Conservation (phyloP, 164 flowering plant species). For the Aristolochia californica region DNA sequence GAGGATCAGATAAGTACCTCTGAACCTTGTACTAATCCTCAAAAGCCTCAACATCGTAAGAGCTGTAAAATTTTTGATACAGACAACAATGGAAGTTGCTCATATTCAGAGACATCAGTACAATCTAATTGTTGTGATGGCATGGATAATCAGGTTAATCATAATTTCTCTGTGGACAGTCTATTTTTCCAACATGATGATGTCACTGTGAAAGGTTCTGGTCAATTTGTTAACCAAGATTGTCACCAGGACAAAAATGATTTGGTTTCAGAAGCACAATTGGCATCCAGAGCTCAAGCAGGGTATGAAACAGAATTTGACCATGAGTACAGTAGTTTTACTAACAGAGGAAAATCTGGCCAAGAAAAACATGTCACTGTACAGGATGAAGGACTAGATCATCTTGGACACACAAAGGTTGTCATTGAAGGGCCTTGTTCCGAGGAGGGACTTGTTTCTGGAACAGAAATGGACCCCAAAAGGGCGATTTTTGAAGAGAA, state of each 20-base stretch:
- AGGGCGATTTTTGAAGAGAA: not conserved
- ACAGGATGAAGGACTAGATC: no score
- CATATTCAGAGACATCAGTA: slow-evolving; percentile 8
- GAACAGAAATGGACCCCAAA: not conserved
- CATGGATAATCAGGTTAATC: no score
- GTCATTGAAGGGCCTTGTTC: no score
- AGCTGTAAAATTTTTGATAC: slow-evolving; percentile 11
- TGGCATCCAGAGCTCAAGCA: not conserved
- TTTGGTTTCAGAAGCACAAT: not conserved
- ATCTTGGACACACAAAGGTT: no score
- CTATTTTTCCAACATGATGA: no score
- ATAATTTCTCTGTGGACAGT: no score
- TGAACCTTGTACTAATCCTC: slow-evolving; percentile 14
- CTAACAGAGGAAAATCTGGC: not conserved
- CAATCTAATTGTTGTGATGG: slow-evolving; percentile 18
- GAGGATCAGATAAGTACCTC: slow-evolving; percentile 28
- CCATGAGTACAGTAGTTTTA: no score
- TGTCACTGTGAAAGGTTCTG: no score
- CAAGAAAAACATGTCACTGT: no score
- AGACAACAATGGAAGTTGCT: slow-evolving; percentile 2
- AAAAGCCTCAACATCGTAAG: not conserved
- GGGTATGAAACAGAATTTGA: not conserved
- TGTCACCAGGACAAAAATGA: not conserved
- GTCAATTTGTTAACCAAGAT: no score
- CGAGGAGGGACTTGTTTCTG: not conserved